These are phyloP conservation scores for Baorangia bicolor DNA, from an alignment of 768 basidiomycete species.

Conservation along the genomic window DNA sequence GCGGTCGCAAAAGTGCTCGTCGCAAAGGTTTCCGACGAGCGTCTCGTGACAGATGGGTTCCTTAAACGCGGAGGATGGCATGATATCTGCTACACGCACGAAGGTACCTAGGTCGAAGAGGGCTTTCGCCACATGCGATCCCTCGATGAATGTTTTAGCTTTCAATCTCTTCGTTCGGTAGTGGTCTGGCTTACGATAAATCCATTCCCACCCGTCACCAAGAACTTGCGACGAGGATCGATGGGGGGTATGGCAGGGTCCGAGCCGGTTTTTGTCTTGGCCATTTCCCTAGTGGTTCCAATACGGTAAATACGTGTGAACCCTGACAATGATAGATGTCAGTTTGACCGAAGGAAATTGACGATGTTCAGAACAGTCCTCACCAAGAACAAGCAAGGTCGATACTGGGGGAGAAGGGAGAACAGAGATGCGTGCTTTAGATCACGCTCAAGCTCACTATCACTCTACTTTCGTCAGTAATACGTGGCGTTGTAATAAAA, in stretches of 20 bases:
- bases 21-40: conserved; percentile 46
- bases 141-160: conserved; percentile 33
- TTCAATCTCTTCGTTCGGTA: neutral
- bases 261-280: neutral
- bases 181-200: conserved; percentile 44
- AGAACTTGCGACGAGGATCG: conserved; percentile 18
- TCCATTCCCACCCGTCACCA: conserved; percentile 52
- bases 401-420: neutral
- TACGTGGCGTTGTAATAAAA: neutral
- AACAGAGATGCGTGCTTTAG: conserved; percentile 1
- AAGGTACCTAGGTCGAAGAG: conserved; percentile 33
- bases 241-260: neutral
- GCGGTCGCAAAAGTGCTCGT: conserved; percentile 37
- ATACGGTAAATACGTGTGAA: neutral
- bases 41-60: conserved; percentile 35
- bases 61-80: conserved; percentile 20
- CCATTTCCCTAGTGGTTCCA: neutral
- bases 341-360: neutral
- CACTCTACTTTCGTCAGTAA: neutral
- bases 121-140: conserved; percentile 47
- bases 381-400: neutral
- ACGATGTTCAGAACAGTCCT: neutral
- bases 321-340: neutral
- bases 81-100: conserved; percentile 47
- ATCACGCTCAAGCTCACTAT: neutral